phyloP scores from a whole-genome alignment of 345 rosid genomes.

The Clausena lansium region DNA sequence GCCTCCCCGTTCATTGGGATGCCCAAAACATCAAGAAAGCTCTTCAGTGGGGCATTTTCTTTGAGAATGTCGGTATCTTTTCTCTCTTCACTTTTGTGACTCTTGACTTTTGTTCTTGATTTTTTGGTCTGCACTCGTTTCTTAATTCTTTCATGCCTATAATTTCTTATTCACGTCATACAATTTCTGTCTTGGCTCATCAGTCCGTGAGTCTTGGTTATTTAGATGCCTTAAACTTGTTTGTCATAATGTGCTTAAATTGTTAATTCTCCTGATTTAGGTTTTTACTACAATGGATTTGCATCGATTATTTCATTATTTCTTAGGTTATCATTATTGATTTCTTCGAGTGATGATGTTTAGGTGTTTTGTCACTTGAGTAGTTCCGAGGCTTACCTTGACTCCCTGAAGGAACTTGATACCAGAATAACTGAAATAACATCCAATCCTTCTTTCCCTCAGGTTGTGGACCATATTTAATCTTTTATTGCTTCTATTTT shows the following conservation, averaged over 20 bases:
- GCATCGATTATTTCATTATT: neutral
- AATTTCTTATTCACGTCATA: neutral
- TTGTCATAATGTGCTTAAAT: neutral
- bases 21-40: conserved; percentile 52
- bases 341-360: neutral
- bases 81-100: neutral
- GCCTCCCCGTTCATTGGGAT: conserved; percentile 69
- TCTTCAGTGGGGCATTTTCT: conserved; percentile 74
- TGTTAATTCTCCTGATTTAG: neutral
- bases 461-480: conserved; percentile 37
- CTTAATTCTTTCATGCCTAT: neutral
- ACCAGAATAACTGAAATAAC: conserved; percentile 49
- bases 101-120: neutral
- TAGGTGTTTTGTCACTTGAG: conserved; percentile 48
- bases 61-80: conserved; percentile 52
- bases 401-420: conserved; percentile 60
- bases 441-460: conserved; percentile 65
- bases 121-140: neutral
- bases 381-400: conserved; percentile 41
- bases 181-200: neutral
- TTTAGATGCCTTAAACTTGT: too few relatives aligned
- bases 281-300: neutral
- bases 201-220: neutral
- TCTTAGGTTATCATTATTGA: neutral
- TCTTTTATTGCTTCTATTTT: neutral